A percentile compares a stretch with the other conserved stretches of the same genome.
These are phyloP conservation scores for Lasiosphaeria ovina DNA, from an alignment of 495 filamentous ascomycete species.

Conservation along the genomic window DNA sequence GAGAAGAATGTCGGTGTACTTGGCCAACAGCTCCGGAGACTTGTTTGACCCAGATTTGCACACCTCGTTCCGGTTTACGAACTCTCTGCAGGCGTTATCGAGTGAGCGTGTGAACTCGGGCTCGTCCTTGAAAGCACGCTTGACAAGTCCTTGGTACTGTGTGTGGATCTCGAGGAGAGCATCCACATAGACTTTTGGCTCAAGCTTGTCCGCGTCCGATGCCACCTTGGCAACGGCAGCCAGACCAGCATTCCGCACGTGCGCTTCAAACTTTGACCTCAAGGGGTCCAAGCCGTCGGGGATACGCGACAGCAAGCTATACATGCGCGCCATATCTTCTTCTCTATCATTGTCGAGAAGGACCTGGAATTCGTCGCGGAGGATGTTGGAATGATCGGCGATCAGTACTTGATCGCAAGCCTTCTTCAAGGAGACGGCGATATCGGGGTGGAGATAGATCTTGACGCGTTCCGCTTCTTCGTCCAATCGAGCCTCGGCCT, in stretches of 20 bases:
- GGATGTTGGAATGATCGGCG: constrained; percentile 73
- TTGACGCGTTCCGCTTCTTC: constrained; percentile 95
- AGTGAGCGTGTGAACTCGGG: constrained; percentile 95
- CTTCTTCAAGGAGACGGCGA: constrained; percentile 77
- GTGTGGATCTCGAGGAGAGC: constrained; percentile 91
- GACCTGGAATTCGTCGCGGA: constrained; percentile 94
- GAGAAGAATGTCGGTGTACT: constrained; percentile 91
- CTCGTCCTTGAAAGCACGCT: constrained; percentile 90
- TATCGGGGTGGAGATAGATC: constrained; percentile 88
- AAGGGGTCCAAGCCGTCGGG: constrained; percentile 90
- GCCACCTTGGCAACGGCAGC: constrained; percentile 89
- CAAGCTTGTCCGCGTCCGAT: constrained; percentile 81
- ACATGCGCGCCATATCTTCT: constrained; percentile 96
- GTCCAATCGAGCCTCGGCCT: constrained; percentile 85
- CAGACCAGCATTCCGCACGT: constrained; percentile 85
- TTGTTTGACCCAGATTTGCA: constrained; percentile 89
- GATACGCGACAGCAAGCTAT: constrained; percentile 84
- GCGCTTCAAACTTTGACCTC: constrained; percentile 82
- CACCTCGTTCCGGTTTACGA: constrained; percentile 94
- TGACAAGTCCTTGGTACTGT: constrained; percentile 86
- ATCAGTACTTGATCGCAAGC: constrained; percentile 88
- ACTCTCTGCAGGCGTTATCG: constrained; percentile 96
- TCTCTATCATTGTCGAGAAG: constrained; percentile 94
- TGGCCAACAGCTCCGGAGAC: constrained; percentile 90
- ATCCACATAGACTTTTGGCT: constrained; percentile 95